Conservation (phyloP, 1,284 basidiomycete species). For the Tilletia walkeri region DNA sequence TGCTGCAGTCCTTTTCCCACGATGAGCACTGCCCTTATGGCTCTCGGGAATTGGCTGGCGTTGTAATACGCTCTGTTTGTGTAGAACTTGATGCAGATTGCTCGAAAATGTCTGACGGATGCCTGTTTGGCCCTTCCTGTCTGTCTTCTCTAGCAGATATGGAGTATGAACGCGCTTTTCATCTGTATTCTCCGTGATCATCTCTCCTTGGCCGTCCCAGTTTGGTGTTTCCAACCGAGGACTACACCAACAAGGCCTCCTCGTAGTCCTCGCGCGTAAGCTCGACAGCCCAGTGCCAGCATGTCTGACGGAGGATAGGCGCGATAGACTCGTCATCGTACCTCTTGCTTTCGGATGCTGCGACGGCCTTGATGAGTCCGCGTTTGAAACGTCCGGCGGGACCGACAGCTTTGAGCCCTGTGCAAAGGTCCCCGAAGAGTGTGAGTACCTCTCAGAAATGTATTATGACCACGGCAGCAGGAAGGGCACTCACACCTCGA, state of each 20-base stretch:
- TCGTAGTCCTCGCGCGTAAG: conserved; percentile 47
- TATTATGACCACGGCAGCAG: not conserved
- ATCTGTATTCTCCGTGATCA: no score
- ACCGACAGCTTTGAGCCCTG: conserved; percentile 59
- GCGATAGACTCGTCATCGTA: conserved; percentile 51
- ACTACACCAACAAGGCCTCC: conserved; percentile 7
- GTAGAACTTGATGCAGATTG: no score
- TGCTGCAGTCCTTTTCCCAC: no score
- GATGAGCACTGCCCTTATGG: no score
- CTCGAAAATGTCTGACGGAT: no score
- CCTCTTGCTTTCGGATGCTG: conserved; percentile 36
- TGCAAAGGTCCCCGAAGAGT: not conserved
- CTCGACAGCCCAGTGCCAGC: conserved; percentile 55
- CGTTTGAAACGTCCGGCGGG: conserved; percentile 59
- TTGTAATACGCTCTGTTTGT: no score
- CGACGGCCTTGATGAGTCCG: conserved; percentile 57
- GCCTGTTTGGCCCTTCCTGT: no score
- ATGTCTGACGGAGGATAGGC: conserved; percentile 40
- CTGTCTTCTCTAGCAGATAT: no score
- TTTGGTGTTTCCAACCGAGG: no score
- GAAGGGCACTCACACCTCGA: conserved; percentile 54
- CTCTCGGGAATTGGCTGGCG: no score
- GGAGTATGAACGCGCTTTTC: no score
- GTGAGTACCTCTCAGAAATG: not conserved
- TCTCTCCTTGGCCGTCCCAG: no score